A percentile compares a stretch with the other conserved stretches of the same genome.
These are phyloP conservation scores for Vicia sativa DNA, from an alignment of 306 rosid genomes.

Conservation along the genomic window DNA sequence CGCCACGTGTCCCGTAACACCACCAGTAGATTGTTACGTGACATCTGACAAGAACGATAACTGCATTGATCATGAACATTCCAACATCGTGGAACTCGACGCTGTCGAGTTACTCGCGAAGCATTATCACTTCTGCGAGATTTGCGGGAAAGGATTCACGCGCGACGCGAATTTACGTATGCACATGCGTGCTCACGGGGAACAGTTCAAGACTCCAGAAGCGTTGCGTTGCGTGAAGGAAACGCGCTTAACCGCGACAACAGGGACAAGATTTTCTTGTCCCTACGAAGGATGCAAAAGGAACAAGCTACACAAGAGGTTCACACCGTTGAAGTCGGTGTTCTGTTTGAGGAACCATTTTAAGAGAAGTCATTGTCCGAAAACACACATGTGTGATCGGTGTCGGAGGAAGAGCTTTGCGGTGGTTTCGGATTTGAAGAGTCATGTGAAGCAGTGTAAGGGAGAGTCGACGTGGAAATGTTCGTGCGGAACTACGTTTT, in stretches of 20 bases:
- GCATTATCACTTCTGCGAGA: conserved; percentile 65
- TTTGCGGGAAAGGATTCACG: conserved; percentile 77
- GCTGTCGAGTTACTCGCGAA: conserved; percentile 58
- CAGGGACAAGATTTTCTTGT: conserved; percentile 55
- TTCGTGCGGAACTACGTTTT: conserved; percentile 68
- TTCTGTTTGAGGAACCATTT: conserved; percentile 73
- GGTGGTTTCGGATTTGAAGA: conserved; percentile 66
- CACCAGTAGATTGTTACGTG: background rate
- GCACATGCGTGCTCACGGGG: conserved; percentile 88
- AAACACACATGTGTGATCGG: conserved; percentile 57
- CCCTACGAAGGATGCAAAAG: conserved; percentile 61
- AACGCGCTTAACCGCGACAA: background rate
- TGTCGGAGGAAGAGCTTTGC: conserved; percentile 72
- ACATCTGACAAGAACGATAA: background rate
- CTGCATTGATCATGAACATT: background rate
- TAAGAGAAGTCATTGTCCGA: conserved; percentile 81
- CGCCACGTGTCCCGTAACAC: background rate
- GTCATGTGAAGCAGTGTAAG: conserved; percentile 65
- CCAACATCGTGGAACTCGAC: conserved; percentile 46
- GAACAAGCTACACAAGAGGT: conserved; percentile 55
- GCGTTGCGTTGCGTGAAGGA: conserved; percentile 42
- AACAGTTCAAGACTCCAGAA: conserved; percentile 59
- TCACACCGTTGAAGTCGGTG: conserved; percentile 63
- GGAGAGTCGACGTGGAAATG: conserved; percentile 65
- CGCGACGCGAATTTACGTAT: conserved; percentile 74